Base-by-base conservation (phyloP, 1,139 yeast genomes). In the Suhomyces anneliseae region DNA sequence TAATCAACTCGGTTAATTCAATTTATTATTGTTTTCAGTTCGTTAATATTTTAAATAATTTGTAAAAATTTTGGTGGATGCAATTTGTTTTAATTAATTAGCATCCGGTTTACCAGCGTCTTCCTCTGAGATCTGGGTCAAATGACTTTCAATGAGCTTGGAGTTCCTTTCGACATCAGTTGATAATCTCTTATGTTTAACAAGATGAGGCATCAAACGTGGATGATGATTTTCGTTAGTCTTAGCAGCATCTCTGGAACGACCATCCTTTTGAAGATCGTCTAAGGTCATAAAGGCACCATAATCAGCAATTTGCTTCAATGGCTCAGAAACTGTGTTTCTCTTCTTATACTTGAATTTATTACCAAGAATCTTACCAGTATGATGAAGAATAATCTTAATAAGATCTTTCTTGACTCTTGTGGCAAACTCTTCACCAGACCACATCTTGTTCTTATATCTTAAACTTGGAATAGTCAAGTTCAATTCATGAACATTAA, bases 281-380 rank as follows among this genome's bases (percentile, higher is more conserved):
- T 69, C 65, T 24, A 75, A 60, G 0, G 78, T 67, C 62, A 71
- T 60, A 52, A 60, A 74, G 8, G 66, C 60, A 7, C 68, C 68
- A 54, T 74, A 76, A 51, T 72, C 69, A 0, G 70, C 62, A 19
- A 78, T 66, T 53, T 78, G 82, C 48, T 72, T 72, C 56, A 78
- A 66, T 9, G 81, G 81, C 48, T 69, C 70, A 11, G 57, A 50
- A 7, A 59, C 56, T 0, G 48, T 51, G 38, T 64, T 56, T 50
- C 71, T 76, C 45, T 61, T 67, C 46, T 60, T 66, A 55, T 71
- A 74, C 52, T 80, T 76, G 57, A 90, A 75, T 65, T 88, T 89
- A 66, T 90, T 90, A 34, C 90, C 87, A 47, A 90, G 73, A 50
- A 92, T 79, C 54, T 86, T 82, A 6, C 96, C 96, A 1, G 95